Conservation (phyloP, 1,284 basidiomycete species). For the Laetiporus sulphureus region DNA sequence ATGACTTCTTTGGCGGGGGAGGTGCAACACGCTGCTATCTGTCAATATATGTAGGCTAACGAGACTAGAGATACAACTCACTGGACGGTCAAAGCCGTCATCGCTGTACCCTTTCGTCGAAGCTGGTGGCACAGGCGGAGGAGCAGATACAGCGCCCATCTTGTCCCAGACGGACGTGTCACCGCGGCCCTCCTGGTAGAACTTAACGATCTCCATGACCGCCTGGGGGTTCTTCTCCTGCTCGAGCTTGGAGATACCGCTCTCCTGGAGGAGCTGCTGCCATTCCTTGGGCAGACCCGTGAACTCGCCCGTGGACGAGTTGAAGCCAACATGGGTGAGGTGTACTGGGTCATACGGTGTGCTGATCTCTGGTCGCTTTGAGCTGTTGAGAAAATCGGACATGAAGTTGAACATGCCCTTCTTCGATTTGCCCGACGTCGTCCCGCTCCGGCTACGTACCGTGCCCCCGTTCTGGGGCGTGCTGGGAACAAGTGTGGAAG, state of each 20-base stretch:
- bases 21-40: slow-evolving; percentile 37
- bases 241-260: slow-evolving; percentile 90
- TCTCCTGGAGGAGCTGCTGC: slow-evolving; percentile 96
- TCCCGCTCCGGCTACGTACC: slow-evolving; percentile 54
- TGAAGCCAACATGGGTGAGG: slow-evolving; percentile 98
- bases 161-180: slow-evolving; percentile 70
- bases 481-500: slow-evolving; percentile 6
- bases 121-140: slow-evolving; percentile 14
- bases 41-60: background rate
- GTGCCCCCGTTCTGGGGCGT: slow-evolving; percentile 21
- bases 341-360: slow-evolving; percentile 99
- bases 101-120: slow-evolving; percentile 27
- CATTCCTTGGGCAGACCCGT: slow-evolving; percentile 97
- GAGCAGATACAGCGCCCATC: slow-evolving; percentile 50
- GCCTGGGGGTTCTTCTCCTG: slow-evolving; percentile 98
- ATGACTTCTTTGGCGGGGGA: slow-evolving; percentile 53
- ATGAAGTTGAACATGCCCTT: slow-evolving; percentile 72
- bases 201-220: slow-evolving; percentile 98
- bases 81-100: slow-evolving; percentile 44
- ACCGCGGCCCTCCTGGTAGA: slow-evolving; percentile 85
- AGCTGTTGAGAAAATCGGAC: slow-evolving; percentile 42
- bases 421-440: slow-evolving; percentile 57
- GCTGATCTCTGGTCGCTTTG: slow-evolving; percentile 88
- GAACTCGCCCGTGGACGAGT: slow-evolving; percentile 97
- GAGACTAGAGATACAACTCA: slow-evolving; percentile 27